These are phyloP conservation scores for Leptomonas pyrrhocoris DNA, from an alignment of 208 protist genomes.

Conservation along the genomic window DNA sequence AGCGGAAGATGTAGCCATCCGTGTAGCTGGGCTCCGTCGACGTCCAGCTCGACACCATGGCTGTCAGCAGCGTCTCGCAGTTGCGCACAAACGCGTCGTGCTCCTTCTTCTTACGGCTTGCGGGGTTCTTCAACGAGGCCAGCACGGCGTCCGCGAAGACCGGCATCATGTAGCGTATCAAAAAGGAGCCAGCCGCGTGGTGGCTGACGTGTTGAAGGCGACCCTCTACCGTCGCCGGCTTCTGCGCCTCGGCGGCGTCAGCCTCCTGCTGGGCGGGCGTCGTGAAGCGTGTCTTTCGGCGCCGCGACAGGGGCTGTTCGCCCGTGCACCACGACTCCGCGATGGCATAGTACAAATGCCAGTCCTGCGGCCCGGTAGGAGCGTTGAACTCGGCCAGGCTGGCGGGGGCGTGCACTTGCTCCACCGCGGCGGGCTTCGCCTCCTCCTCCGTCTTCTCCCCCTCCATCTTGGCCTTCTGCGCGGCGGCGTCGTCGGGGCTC, in stretches of 20 bases:
- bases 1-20: slow-evolving; percentile 72
- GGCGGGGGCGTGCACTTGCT: slow-evolving; percentile 18
- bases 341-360: slow-evolving; percentile 68
- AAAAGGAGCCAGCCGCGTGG: slow-evolving; percentile 74
- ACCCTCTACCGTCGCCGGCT: slow-evolving; percentile 21
- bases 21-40: slow-evolving; percentile 28
- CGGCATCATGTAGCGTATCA: slow-evolving; percentile 70
- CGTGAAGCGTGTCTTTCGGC: slow-evolving; percentile 17
- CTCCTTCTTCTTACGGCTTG: slow-evolving; percentile 30
- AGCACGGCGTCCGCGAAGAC: slow-evolving; percentile 76
- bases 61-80: slow-evolving; percentile 48
- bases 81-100: slow-evolving; percentile 44
- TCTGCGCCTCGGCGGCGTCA: slow-evolving; percentile 22
- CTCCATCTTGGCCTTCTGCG: slow-evolving; percentile 34
- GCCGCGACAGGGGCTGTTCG: slow-evolving; percentile 13
- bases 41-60: slow-evolving; percentile 25
- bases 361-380: slow-evolving; percentile 42
- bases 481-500: slow-evolving; percentile 1
- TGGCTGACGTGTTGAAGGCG: slow-evolving; percentile 67
- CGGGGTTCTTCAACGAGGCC: slow-evolving; percentile 37
- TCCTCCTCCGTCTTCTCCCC: slow-evolving; percentile 2
- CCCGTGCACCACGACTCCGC: slow-evolving; percentile 64
- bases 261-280: slow-evolving; percentile 24
- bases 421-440: background rate
- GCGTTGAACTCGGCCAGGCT: slow-evolving; percentile 39